Percentiles rank a stretch among this genome's conserved stretches.
These are phyloP conservation scores for Colletotrichum abscissum DNA, from an alignment of 2,329 filamentous ascomycete species.

Conservation along the genomic window DNA sequence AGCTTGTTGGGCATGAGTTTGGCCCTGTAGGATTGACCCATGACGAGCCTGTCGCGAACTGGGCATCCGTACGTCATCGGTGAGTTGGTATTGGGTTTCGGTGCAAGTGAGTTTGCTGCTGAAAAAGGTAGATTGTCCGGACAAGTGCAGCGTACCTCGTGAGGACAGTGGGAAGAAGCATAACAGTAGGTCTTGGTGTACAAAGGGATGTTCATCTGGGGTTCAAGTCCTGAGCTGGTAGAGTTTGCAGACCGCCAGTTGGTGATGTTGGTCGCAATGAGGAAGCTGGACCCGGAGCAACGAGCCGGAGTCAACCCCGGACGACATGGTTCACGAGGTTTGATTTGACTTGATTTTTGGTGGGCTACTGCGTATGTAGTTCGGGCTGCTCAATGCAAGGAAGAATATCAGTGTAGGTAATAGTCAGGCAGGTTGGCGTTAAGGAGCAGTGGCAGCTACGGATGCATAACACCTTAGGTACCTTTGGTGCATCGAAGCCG, in stretches of 20 bases:
- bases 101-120: not conserved
- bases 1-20: constrained; percentile 1
- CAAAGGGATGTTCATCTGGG: not conserved
- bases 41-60: not conserved
- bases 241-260: constrained; percentile 25
- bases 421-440: not conserved
- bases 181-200: not conserved
- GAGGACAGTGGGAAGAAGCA: not conserved
- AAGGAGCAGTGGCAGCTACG: not conserved
- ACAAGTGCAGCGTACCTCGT: not conserved
- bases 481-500: not conserved
- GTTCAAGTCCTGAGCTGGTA: constrained; percentile 4
- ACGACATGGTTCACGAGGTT: not conserved
- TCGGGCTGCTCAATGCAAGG: not conserved
- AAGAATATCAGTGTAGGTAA: too few relatives aligned
- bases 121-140: not conserved
- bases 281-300: not conserved
- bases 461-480: not conserved
- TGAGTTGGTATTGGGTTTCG: not conserved
- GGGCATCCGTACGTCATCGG: constrained; percentile 1
- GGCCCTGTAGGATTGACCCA: not conserved
- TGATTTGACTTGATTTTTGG: not conserved
- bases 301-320: constrained; percentile 15
- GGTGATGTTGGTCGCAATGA: not conserved
- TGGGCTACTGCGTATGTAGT: not conserved